Base-by-base conservation (phyloP, 495 filamentous ascomycete species). In the Penicillium flavigenum region DNA sequence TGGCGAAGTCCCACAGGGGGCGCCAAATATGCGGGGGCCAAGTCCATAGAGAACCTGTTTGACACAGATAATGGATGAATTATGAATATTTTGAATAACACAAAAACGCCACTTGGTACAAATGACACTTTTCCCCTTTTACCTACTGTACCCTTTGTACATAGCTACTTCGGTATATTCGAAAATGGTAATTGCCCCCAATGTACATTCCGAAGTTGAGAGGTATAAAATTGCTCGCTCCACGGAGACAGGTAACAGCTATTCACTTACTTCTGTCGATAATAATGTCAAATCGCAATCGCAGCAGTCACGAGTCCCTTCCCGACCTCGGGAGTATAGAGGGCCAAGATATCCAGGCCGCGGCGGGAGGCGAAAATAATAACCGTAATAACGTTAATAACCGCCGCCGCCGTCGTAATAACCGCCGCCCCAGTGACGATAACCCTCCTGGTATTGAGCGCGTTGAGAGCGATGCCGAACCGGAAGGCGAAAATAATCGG, bases 91-190 rank as follows among this genome's bases (percentile, higher is more conserved):
- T 44, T 22, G 4, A 45, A 45, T 24, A 45, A 45, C 20, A 0
- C 10, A 45, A 26, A 45, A 45, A 45, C 5, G 17, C 20, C 4
- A 26, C 14, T 45, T 26, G 17, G 42, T 45, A 45, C 9, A 45
- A 45, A 45, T 45, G 42, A 45, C 42, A 45, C 20, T 26, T 20
- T 6, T 45, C 20, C 20, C 42, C 7, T 45, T 45, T 45, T 45
- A 45, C 17, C 42, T 26, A 26, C 42, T 45, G 2, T 26, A 24
- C 41, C 20, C 26, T 45, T 45, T 45, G 20, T 45, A 45, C 2
- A 45, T 45, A 45, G 42, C 20, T 26, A 45, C 10, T 45, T 45
- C 10, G 20, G 42, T 45, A 45, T 45, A 45, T 22, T 14, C 20
- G 36, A 38, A 24, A 45, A 45, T 20, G 42, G 4, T 0, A 26